These are phyloP conservation scores for Benincasa hispida DNA, from an alignment of 306 rosid species.

Conservation along the genomic window DNA sequence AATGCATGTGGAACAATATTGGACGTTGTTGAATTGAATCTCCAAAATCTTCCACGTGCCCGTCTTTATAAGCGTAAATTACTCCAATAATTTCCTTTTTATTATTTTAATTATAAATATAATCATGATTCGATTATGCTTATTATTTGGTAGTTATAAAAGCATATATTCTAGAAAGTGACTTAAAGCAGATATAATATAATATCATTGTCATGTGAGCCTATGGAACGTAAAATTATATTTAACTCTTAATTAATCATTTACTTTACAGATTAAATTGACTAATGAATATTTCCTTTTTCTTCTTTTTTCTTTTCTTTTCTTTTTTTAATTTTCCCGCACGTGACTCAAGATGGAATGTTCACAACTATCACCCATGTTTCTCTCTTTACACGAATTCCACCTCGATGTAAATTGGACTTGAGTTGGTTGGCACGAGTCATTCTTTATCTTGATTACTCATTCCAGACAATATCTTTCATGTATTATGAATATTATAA, in stretches of 20 bases:
- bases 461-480: not conserved
- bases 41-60: constrained; percentile 2
- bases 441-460: not conserved
- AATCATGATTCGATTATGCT: not conserved
- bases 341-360: not conserved
- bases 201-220: not conserved
- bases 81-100: not conserved
- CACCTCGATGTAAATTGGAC: not conserved
- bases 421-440: not conserved
- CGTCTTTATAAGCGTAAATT: not conserved
- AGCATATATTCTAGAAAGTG: not conserved
- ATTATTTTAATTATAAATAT: not conserved
- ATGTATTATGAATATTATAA: too few species aligned
- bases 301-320: not conserved
- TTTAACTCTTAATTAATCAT: not conserved
- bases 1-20: constrained; percentile 3
- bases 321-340: not conserved
- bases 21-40: not conserved
- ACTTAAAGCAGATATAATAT: not conserved
- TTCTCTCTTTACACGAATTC: not conserved
- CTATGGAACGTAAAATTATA: not conserved
- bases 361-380: not conserved
- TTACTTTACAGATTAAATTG: not conserved
- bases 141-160: not conserved
- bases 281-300: not conserved